phyloP scores from a whole-genome alignment of 345 rosid genomes.

The Melaleuca alternifolia region DNA sequence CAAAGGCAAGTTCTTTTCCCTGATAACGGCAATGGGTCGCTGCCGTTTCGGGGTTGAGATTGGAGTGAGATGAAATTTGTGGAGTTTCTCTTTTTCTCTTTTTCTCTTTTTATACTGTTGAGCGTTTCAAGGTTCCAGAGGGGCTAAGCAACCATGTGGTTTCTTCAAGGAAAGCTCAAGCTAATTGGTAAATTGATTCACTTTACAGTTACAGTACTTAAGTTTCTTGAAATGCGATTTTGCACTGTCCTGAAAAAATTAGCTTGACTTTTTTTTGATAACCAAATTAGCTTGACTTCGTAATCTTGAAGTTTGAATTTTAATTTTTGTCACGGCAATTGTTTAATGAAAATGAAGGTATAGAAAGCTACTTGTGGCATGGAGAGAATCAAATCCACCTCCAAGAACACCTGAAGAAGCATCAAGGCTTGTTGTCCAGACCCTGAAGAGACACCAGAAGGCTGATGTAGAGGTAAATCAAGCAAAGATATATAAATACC shows the following conservation, averaged over 20 bases:
- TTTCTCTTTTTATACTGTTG: background rate
- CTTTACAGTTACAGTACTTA: background rate
- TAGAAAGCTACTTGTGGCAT: slow-evolving; percentile 64
- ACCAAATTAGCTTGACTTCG: background rate
- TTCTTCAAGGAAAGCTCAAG: slow-evolving; percentile 85
- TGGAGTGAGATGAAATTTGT: background rate
- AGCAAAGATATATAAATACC: background rate
- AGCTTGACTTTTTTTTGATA: too few species aligned
- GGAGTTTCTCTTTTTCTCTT: background rate
- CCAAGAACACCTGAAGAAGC: slow-evolving; percentile 68
- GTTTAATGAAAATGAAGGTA: slow-evolving; percentile 39
- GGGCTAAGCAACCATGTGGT: slow-evolving; percentile 53
- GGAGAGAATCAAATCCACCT: slow-evolving; percentile 72
- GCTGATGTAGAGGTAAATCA: slow-evolving; percentile 77
- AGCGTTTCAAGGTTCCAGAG: slow-evolving; percentile 57
- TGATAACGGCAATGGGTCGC: background rate
- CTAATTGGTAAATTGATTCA: slow-evolving; percentile 52
- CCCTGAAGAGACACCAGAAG: slow-evolving; percentile 53
- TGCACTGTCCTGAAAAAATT: background rate
- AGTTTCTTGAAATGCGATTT: background rate
- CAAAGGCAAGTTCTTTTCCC: slow-evolving; percentile 29
- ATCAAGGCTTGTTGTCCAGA: slow-evolving; percentile 44
- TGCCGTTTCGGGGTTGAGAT: background rate
- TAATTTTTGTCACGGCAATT: background rate
- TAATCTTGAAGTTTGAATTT: background rate